Percentiles rank a stretch among this genome's conserved stretches.
Conservation (phyloP, 2,329 filamentous ascomycete species). For the Pseudocercospora cruenta region DNA sequence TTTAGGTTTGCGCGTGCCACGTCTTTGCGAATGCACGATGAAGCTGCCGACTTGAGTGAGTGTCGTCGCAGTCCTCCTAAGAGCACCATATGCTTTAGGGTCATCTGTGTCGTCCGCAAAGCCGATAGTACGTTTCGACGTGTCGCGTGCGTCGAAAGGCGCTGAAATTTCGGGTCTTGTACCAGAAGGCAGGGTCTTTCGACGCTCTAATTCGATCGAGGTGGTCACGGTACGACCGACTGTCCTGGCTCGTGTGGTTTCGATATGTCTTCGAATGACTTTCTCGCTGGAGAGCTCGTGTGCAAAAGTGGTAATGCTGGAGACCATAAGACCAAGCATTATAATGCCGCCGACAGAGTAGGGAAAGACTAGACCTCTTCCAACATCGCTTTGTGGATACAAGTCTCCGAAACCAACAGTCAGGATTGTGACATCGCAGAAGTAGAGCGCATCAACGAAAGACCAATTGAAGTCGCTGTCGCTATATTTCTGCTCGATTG, state of each 20-base stretch:
- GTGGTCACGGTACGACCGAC: conserved; percentile 58
- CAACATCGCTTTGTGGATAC: conserved; percentile 59
- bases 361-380: conserved; percentile 75
- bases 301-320: conserved; percentile 72
- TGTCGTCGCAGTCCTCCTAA: conserved; percentile 1
- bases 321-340: conserved; percentile 80
- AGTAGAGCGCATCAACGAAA: conserved; percentile 70
- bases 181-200: conserved; percentile 8
- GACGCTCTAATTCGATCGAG: conserved; percentile 51
- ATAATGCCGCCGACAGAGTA: conserved; percentile 83
- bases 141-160: conserved; percentile 19
- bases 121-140: conserved; percentile 15
- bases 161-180: conserved; percentile 22
- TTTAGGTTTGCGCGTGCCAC: conserved; percentile 44
- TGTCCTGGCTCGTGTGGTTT: conserved; percentile 58
- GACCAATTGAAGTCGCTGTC: conserved; percentile 54
- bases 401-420: conserved; percentile 67
- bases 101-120: conserved; percentile 19
- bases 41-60: conserved; percentile 28
- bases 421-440: conserved; percentile 71
- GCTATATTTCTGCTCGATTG: conserved; percentile 59
- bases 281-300: conserved; percentile 64
- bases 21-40: conserved; percentile 21
- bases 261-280: conserved; percentile 62
- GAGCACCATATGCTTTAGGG: neutral